Evolutionary conservation across 495 filamentous ascomycete genomes (phyloP).

Genomic region (Penicilliopsis zonata): DNA sequence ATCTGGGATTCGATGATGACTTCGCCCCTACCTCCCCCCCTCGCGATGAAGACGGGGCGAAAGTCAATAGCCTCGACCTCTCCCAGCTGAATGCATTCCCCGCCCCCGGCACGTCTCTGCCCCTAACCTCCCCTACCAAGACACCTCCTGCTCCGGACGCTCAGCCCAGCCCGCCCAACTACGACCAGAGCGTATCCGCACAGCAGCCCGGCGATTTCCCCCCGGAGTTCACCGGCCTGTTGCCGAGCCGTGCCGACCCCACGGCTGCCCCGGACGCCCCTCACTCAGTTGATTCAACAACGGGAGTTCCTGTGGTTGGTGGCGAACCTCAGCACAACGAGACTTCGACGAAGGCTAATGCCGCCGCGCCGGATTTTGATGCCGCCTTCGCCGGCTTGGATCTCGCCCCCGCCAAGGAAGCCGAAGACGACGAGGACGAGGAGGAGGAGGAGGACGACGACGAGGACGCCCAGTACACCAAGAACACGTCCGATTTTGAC

Average conservation of each 20-base stretch:
- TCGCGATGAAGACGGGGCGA: conserved; percentile 22
- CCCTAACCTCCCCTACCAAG: conserved; percentile 3
- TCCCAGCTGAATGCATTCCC: conserved; percentile 32
- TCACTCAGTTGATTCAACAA: conserved; percentile 29
- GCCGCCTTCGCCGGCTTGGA: conserved; percentile 79
- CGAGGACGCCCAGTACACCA: conserved; percentile 20
- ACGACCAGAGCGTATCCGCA: conserved; percentile 34
- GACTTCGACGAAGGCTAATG: conserved; percentile 10
- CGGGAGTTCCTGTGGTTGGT: conserved; percentile 29
- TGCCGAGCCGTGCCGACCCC: conserved; percentile 54
- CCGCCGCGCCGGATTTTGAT: conserved; percentile 58
- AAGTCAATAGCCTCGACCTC: conserved; percentile 22
- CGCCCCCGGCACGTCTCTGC: conserved; percentile 14
- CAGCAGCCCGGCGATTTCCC: conserved; percentile 33
- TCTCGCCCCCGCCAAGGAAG: conserved; percentile 47
- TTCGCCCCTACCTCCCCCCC: conserved; percentile 64
- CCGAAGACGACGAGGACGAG: conserved; percentile 65
- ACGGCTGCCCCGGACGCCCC: conserved; percentile 37
- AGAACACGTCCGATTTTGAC: conserved; percentile 55
- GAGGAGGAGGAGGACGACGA: conserved; percentile 40
- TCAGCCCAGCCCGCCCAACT: conserved; percentile 54
- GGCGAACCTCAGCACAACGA: conserved; percentile 19
- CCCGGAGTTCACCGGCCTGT: conserved; percentile 49
- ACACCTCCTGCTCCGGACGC: conserved; percentile 37
- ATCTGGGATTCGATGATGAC: conserved; percentile 78